Evolutionary conservation across 306 rosid genomes (phyloP).

Genomic region (Vigna angularis): DNA sequence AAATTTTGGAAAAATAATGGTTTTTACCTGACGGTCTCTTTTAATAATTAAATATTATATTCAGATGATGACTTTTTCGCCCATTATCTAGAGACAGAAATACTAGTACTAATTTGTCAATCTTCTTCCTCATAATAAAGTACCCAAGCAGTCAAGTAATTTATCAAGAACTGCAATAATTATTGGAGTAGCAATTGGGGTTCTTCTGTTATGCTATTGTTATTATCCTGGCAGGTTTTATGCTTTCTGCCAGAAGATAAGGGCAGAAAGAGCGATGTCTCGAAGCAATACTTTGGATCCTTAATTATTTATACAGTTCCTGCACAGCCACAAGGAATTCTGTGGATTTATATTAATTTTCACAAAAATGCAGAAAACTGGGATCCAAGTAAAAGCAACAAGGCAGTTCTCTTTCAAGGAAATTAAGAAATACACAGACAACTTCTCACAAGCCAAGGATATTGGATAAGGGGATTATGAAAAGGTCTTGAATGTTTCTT

Average conservation of each 20-base stretch:
- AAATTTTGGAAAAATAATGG: no score
- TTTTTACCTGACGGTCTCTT: no score
- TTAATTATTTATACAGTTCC: not conserved
- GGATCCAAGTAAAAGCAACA: slow-evolving; percentile 50
- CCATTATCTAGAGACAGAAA: not conserved
- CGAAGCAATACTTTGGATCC: slow-evolving; percentile 49
- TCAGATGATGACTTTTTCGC: no score
- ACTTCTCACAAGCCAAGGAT: slow-evolving; percentile 20
- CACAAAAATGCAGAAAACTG: slow-evolving; percentile 42
- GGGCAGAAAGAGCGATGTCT: slow-evolving; percentile 49
- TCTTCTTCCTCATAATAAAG: slow-evolving; percentile 6
- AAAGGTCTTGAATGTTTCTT: slow-evolving; percentile 51
- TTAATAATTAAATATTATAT: no score
- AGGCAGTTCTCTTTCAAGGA: slow-evolving; percentile 65
- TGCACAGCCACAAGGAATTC: not conserved
- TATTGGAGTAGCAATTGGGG: slow-evolving; percentile 64
- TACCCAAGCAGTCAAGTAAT: slow-evolving; percentile 30
- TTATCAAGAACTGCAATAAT: slow-evolving; percentile 35
- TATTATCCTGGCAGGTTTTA: slow-evolving; percentile 56
- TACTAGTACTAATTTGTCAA: not conserved
- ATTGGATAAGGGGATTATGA: slow-evolving; percentile 69
- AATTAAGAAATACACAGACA: slow-evolving; percentile 54
- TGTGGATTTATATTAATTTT: not conserved
- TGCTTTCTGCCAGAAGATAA: slow-evolving; percentile 58
- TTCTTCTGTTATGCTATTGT: slow-evolving; percentile 48